phyloP scores from a whole-genome alignment of 805 yeast species.

The Brettanomyces anomalus region DNA sequence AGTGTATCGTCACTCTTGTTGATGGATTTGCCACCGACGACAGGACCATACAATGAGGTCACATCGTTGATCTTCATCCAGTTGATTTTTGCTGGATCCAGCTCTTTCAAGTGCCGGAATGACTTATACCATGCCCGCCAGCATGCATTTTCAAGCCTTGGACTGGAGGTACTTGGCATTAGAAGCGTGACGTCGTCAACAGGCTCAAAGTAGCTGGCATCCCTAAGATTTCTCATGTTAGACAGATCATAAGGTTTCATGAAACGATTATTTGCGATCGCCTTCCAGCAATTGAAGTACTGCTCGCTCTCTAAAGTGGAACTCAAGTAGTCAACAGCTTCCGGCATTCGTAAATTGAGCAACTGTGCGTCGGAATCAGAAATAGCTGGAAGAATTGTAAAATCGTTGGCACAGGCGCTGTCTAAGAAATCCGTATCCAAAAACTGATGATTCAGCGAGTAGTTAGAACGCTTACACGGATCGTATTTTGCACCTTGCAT shows the following conservation, averaged over 20 bases:
- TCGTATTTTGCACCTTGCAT: too few species aligned
- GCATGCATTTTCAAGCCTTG: constrained; percentile 67
- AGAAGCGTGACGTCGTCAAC: constrained; percentile 27
- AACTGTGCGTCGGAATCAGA: constrained; percentile 10
- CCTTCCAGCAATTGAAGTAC: constrained; percentile 33
- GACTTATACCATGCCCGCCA: constrained; percentile 97
- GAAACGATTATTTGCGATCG: constrained; percentile 26
- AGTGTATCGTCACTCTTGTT: background rate
- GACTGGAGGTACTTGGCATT: constrained; percentile 26
- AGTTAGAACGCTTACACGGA: background rate
- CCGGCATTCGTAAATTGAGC: constrained; percentile 12
- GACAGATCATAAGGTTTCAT: constrained; percentile 26
- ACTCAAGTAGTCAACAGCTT: constrained; percentile 34
- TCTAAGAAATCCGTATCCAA: constrained; percentile 23
- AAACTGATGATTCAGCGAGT: constrained; percentile 16
- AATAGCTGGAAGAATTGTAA: constrained; percentile 18
- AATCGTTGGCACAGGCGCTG: constrained; percentile 12
- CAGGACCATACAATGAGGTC: constrained; percentile 48
- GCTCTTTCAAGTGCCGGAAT: constrained; percentile 42
- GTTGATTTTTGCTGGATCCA: constrained; percentile 37
- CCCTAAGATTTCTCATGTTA: constrained; percentile 18
- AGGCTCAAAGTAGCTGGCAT: constrained; percentile 13
- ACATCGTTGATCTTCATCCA: constrained; percentile 49
- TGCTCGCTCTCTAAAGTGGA: constrained; percentile 27
- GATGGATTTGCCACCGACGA: constrained; percentile 13